Evolutionary conservation across 1,284 basidiomycete genomes (phyloP).

Genomic region (Fomitopsis palustris): DNA sequence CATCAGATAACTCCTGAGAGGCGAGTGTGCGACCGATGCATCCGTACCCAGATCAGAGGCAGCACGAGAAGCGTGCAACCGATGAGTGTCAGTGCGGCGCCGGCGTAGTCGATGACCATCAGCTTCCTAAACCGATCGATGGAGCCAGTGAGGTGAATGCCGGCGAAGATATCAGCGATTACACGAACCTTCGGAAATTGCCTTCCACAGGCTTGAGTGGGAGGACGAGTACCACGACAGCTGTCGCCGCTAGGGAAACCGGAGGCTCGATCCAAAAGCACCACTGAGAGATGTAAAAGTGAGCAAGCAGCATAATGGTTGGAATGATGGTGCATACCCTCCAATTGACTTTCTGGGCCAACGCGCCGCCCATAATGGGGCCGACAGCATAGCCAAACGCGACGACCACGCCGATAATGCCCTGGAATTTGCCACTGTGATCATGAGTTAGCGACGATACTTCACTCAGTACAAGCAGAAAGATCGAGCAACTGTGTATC

Average conservation of each 20-base stretch:
- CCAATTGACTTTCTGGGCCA: constrained; percentile 60
- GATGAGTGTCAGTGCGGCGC: constrained; percentile 54
- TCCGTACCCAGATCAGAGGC: constrained; percentile 68
- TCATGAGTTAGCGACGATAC: not conserved
- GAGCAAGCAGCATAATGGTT: not conserved
- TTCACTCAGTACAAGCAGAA: not conserved
- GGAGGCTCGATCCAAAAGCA: constrained; percentile 70
- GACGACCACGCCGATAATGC: constrained; percentile 53
- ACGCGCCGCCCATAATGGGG: constrained; percentile 54
- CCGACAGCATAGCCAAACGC: constrained; percentile 51
- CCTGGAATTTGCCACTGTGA: constrained; percentile 59
- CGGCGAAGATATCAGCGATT: not conserved
- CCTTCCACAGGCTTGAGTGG: constrained; percentile 67
- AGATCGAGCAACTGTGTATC: too few relatives aligned
- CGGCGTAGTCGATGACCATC: constrained; percentile 64
- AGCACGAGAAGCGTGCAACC: constrained; percentile 65
- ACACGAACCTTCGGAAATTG: constrained; percentile 41
- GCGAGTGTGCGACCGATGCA: not conserved
- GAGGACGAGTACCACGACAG: constrained; percentile 56
- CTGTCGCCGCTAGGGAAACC: constrained; percentile 46
- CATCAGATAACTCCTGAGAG: not conserved
- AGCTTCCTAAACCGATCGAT: constrained; percentile 44
- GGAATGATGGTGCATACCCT: constrained; percentile 35
- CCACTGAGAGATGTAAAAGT: constrained; percentile 35
- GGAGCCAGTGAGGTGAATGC: not conserved